Conservation (phyloP, 306 rosid genomes). For the Sophora flavescens region DNA sequence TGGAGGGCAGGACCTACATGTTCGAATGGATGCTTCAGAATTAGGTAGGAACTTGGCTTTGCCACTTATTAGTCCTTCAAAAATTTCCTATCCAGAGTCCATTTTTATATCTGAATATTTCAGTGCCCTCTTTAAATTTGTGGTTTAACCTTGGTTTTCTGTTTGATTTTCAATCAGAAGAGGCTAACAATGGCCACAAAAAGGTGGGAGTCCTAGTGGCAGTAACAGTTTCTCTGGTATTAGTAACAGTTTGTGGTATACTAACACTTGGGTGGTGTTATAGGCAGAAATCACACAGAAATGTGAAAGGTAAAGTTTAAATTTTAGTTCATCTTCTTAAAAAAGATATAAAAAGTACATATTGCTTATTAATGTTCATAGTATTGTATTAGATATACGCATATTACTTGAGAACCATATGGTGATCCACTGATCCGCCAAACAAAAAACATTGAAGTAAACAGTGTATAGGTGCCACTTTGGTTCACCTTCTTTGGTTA, state of each 20-base stretch:
- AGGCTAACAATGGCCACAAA: conserved; percentile 35
- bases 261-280: conserved; percentile 41
- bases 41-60: conserved; percentile 52
- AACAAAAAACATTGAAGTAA: background rate
- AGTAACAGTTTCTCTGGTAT: conserved; percentile 30
- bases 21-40: conserved; percentile 68
- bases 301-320: conserved; percentile 39
- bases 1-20: conserved; percentile 72
- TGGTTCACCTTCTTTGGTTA: conserved; percentile 16
- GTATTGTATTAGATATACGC: conserved; percentile 2
- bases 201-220: conserved; percentile 44
- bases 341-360: background rate
- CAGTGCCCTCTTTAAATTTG: background rate
- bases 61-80: background rate
- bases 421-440: background rate
- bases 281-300: conserved; percentile 29
- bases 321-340: background rate
- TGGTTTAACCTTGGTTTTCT: conserved; percentile 35
- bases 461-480: background rate
- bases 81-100: background rate
- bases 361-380: conserved; percentile 2
- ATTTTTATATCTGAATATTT: background rate
- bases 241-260: conserved; percentile 27
- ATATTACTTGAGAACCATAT: background rate
- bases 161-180: conserved; percentile 39